A percentile compares a stretch with the other conserved stretches of the same genome.
phyloP scores from a whole-genome alignment of 176 grass and related monocot genomes.

The Zoysia japonica region DNA sequence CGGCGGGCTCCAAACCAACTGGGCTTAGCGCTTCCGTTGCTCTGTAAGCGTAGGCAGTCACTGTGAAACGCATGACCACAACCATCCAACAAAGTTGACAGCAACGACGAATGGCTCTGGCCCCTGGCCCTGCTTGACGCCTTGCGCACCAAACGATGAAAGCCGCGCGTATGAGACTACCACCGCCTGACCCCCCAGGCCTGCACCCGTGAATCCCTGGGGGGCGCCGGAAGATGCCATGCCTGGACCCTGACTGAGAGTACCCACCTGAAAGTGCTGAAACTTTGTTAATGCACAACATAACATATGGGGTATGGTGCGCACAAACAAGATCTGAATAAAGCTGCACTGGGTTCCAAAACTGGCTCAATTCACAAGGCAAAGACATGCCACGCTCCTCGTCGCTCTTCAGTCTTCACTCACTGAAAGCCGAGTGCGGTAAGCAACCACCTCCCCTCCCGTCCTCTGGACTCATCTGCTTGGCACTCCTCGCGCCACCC shows the following conservation, averaged over 20 bases:
- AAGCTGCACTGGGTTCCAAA: constrained; percentile 22
- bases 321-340: constrained; percentile 31
- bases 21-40: too few relatives aligned
- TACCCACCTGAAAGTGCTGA: background rate
- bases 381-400: background rate
- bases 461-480: constrained; percentile 54
- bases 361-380: constrained; percentile 28
- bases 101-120: background rate
- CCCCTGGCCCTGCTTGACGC: constrained; percentile 23
- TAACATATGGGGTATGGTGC: background rate
- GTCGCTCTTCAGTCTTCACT: background rate
- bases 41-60: background rate
- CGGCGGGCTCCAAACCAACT: too few relatives aligned
- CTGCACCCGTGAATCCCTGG: constrained; percentile 16
- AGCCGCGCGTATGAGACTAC: constrained; percentile 20
- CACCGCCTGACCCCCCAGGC: background rate
- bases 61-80: background rate
- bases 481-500: constrained; percentile 26
- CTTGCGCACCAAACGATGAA: constrained; percentile 10
- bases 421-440: constrained; percentile 2
- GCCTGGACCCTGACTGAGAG: too few relatives aligned
- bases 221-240: background rate
- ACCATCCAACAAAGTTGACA: background rate
- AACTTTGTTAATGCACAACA: background rate
- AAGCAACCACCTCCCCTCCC: background rate